Percentiles rank a stretch among this genome's conserved stretches.
phyloP scores from a whole-genome alignment of 2,329 filamentous ascomycete species.

The Botrytis galanthina region DNA sequence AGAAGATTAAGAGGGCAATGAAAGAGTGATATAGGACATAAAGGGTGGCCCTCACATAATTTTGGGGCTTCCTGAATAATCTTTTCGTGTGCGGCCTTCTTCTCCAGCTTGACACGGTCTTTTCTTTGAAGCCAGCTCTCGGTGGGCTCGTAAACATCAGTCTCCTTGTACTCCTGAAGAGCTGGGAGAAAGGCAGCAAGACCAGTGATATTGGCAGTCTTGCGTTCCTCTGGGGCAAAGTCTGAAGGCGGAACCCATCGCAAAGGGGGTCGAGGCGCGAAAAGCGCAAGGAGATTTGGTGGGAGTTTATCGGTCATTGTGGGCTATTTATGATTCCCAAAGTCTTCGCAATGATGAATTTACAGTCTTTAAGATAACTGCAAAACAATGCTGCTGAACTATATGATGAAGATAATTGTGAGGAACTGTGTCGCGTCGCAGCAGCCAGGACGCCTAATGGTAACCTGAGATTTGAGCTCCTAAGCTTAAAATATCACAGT shows the following conservation, averaged over 20 bases:
- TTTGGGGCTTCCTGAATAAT: slow-evolving; percentile 36
- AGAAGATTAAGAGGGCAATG: slow-evolving; percentile 6
- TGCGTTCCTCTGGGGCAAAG: slow-evolving; percentile 77
- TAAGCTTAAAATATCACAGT: background rate
- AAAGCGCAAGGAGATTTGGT: slow-evolving; percentile 86
- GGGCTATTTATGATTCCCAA: slow-evolving; percentile 18
- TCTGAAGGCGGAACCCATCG: slow-evolving; percentile 85
- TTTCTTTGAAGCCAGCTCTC: slow-evolving; percentile 91
- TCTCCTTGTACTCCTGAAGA: slow-evolving; percentile 74
- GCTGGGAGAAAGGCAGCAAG: slow-evolving; percentile 73
- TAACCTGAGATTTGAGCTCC: slow-evolving; percentile 16
- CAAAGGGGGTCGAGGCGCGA: slow-evolving; percentile 88
- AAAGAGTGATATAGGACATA: slow-evolving; percentile 33
- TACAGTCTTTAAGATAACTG: background rate
- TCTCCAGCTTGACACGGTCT: slow-evolving; percentile 80
- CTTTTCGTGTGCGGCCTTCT: slow-evolving; percentile 64
- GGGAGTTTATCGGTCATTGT: slow-evolving; percentile 96
- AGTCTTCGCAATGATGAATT: background rate
- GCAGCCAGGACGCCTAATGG: background rate
- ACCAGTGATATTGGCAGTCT: slow-evolving; percentile 69
- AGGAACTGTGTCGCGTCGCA: slow-evolving; percentile 16
- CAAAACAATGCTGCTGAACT: background rate
- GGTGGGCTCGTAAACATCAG: slow-evolving; percentile 73
- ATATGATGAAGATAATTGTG: slow-evolving; percentile 11
- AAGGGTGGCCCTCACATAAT: slow-evolving; percentile 36